A percentile compares a stretch with the other conserved stretches of the same genome.
Evolutionary conservation across 768 basidiomycete genomes (phyloP).

Genomic region (Lactarius quietus): DNA sequence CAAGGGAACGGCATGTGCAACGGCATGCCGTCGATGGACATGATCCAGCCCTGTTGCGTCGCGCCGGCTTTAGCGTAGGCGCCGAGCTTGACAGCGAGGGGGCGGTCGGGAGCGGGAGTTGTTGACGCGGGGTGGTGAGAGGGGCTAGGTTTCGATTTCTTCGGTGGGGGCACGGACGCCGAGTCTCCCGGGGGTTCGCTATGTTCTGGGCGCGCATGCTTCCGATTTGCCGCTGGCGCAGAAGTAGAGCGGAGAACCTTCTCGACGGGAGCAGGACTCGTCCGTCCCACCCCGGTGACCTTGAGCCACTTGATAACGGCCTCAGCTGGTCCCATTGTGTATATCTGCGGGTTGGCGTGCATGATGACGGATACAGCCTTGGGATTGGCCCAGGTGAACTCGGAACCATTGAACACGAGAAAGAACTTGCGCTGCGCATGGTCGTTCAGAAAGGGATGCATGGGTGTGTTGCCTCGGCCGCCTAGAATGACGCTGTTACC

Average conservation of each 20-base stretch:
- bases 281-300: background rate
- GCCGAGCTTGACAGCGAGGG: constrained; percentile 3
- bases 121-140: background rate
- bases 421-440: constrained; percentile 21
- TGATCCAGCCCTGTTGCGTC: constrained; percentile 15
- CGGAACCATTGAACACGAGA: constrained; percentile 16
- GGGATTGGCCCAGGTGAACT: constrained; percentile 17
- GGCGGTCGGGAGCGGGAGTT: background rate
- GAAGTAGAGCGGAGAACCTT: background rate
- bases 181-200: background rate
- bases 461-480: constrained; percentile 5
- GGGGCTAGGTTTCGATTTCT: background rate
- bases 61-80: constrained; percentile 18
- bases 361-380: constrained; percentile 14
- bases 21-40: constrained; percentile 11
- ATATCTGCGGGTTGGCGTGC: background rate
- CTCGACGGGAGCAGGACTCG: background rate
- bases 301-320: constrained; percentile 20
- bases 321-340: constrained; percentile 14
- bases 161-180: constrained; percentile 13
- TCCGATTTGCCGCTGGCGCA: constrained; percentile 1
- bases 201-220: background rate
- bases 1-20: constrained; percentile 14
- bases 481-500: constrained; percentile 2
- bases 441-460: constrained; percentile 18